A percentile compares a stretch with the other conserved stretches of the same genome.
Evolutionary conservation across 2,329 filamentous ascomycete genomes (phyloP).

Genomic region (Neoascochyta sp.): DNA sequence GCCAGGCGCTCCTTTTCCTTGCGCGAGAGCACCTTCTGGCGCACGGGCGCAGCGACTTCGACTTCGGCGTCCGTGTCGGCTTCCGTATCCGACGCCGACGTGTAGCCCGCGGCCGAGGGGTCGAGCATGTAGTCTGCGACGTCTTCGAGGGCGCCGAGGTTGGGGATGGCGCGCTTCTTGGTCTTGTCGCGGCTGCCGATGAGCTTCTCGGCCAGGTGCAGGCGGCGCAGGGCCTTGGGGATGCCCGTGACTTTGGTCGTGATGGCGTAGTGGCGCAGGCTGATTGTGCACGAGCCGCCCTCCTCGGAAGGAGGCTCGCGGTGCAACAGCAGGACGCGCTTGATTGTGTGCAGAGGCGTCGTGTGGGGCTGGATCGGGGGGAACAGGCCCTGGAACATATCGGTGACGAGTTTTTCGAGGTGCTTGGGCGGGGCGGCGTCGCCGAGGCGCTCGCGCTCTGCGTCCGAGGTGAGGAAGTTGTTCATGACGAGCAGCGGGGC

Average conservation of each 20-base stretch:
- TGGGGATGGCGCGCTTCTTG: slow-evolving; percentile 71
- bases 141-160: slow-evolving; percentile 85
- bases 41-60: slow-evolving; percentile 64
- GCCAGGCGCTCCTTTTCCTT: slow-evolving; percentile 45
- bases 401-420: slow-evolving; percentile 87
- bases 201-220: slow-evolving; percentile 82
- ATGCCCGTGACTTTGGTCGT: slow-evolving; percentile 82
- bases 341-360: slow-evolving; percentile 87
- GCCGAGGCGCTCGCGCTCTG: slow-evolving; percentile 26
- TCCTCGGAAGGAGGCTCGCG: slow-evolving; percentile 56
- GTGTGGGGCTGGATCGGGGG: slow-evolving; percentile 90
- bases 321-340: slow-evolving; percentile 84
- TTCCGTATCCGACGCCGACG: slow-evolving; percentile 89
- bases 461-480: slow-evolving; percentile 72
- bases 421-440: slow-evolving; percentile 78
- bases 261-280: slow-evolving; percentile 91
- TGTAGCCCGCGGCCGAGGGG: slow-evolving; percentile 72
- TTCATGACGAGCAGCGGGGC: slow-evolving; percentile 97
- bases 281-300: slow-evolving; percentile 68
- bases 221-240: slow-evolving; percentile 74
- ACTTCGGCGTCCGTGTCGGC: slow-evolving; percentile 93
- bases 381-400: slow-evolving; percentile 93
- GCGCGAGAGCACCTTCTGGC: slow-evolving; percentile 60
- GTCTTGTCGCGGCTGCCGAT: slow-evolving; percentile 51
- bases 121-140: slow-evolving; percentile 94